Evolutionary conservation across 805 yeast genomes (phyloP), one percentile per base, ranked within the genome.

Genomic region (Metschnikowia bowlesiae): DNA sequence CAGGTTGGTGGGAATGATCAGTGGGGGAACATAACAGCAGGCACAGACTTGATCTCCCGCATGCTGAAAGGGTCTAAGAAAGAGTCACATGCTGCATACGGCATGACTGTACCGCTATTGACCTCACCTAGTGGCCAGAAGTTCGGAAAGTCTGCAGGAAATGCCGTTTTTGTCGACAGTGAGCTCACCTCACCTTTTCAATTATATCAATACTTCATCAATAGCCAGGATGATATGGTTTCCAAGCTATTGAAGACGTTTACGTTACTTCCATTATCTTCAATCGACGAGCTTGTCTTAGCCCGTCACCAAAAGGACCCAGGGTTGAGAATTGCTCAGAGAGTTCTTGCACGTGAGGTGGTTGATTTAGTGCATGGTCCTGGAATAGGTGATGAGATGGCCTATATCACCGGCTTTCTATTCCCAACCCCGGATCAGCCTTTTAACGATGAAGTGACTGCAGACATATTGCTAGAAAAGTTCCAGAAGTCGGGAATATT

Each of bases 1-100:
- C 98, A 94, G 70, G 83, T 87, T 34, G 99, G 99, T 26, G 99
- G 99, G 6, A 90, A 87, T 63, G 99, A 94, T 65, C 99, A 94
- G 68, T 94, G 97, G 90, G 99, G 99, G 1, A 94, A 94, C 61
- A 94, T 94, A 52, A 89, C 96, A 1, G 97, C 98, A 0, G 99
- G 99, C 0, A 80, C 88, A 37, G 99, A 94, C 61, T 74, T 94
- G 51, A 89, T 91, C 37, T 74, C 85, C 1, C 72, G 96, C 54
- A 64, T 87, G 57, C 59, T 66, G 53, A 57, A 57, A 48, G 42
- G 35, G 3, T 28, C 35, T 6, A 44, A 44, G 11, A 51, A 57
- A 22, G 39, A 44, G 11, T 16, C 33, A 5, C 46, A 28, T 13
- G 39, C 39, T 9, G 46, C 46, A 2, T 87, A 70, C 65, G 98